Base-by-base conservation (phyloP, 352 stramenopile species). In the Aphanomyces stellatus region DNA sequence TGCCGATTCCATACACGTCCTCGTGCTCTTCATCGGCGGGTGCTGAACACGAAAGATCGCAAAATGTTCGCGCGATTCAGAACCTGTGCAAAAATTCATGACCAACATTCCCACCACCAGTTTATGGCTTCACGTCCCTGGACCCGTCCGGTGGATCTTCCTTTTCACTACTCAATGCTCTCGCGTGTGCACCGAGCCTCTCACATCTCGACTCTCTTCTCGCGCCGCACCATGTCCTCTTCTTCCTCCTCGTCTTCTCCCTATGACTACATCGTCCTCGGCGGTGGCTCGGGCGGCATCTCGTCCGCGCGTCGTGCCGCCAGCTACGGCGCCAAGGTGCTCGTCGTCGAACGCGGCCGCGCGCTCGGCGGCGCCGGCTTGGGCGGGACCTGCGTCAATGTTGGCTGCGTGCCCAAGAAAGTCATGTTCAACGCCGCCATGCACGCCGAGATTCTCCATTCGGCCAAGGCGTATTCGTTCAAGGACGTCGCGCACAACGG, bases 331-430 rank as follows among this genome's bases (percentile, higher is more conserved):
- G 94, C 94, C 60, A 98, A 97, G 72, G 96, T 99, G 19, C 91
- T 95, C 8, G 74, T 99, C 13, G 80, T 98, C 30, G 97, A 99
- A 75, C 83, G 82, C 59, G 76, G 80, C 42, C 79, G 78, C 56
- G 63, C 78, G 62, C 69, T 74, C 48, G 77, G 90, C 68, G 87
- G 77, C 63, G 77, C 77, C 63, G 79, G 86, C 8, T 75, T 90
- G 68, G 96, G 94, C 62, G 96, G 97, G 68, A 99, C 97, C 17
- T 99, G 96, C 74, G 96, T 99, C 51, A 99, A 99, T 77, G 97
- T 98, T 31, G 96, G 96, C 65, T 99, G 96, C 82, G 96, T 99
- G 55, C 96, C 97, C 19, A 99, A 99, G 81, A 99, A 99, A 78
- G 81, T 99, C 56, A 99, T 99, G 95, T 99, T 90, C 64, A 97